Base-by-base conservation (phyloP, 768 basidiomycete species). In the Boletus bicolor region DNA sequence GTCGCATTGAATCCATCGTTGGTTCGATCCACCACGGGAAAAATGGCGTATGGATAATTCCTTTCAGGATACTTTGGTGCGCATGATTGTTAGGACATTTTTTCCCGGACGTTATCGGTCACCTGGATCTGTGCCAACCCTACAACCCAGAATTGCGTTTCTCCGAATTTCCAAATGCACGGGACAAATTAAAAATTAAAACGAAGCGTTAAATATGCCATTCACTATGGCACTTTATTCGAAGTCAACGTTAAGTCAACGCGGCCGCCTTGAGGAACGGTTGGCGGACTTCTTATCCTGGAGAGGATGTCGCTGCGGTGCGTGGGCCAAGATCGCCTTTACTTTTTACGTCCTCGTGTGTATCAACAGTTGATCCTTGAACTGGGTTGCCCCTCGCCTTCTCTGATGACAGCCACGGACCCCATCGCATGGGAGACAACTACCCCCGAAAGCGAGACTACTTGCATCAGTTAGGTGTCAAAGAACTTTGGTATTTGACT, bases 381-480 rank as follows among this genome's bases (percentile, higher is more conserved):
- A 41, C 71, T 78, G 46, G 82, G 80, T 10, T 97, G 95, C 3
- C 82, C 24, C 83, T 97, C 59, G 82, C 87, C 19, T 78, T 99
- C 28, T 98, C 96, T 6, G 97, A 98, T 68, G 97, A 98, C 73
- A 95, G 94, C 50, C 97, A 99, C 64, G 93, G 92, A 0, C 89
- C 93, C 2, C 82, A 84, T 32, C 84, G 84, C 9, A 93, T 98
- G 51, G 94, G 93, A 0, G 76, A 93, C 54, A 93, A 98, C 70
- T 99, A 98, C 64, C 65, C 74, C 52, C 77, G 80, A 19, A 71
- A 88, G 58, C 76, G 75, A 45, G 76, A 77, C 11, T 98, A 98
- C 71, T 75, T 93, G 30, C 73, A 75, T 44, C 73, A 73, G 3
- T 67, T 80, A 19, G 82, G 81, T 5, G 78, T 97, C 30, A 63